phyloP scores from a whole-genome alignment of 495 filamentous ascomycete genomes.

The Aspergillus cristatus region DNA sequence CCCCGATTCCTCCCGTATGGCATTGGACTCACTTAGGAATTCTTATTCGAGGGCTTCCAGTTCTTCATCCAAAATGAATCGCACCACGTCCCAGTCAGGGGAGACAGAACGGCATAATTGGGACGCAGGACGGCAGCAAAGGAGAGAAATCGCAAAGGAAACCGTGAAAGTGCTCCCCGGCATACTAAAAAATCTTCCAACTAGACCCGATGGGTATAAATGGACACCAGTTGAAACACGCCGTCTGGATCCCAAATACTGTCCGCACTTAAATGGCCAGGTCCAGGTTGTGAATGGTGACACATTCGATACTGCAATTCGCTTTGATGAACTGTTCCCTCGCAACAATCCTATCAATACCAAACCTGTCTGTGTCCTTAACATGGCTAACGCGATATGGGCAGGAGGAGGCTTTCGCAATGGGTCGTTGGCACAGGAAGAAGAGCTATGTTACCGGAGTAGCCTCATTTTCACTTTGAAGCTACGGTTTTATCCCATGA shows the following conservation, averaged over 20 bases:
- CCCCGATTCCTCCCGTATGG: too few relatives aligned
- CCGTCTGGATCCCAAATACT: background rate
- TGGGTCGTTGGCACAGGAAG: constrained; percentile 53
- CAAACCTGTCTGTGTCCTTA: constrained; percentile 46
- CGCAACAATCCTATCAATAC: constrained; percentile 1
- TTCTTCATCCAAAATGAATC: too few relatives aligned
- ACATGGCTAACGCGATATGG: constrained; percentile 46
- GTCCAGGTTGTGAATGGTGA: constrained; percentile 42
- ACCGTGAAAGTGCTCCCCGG: constrained; percentile 11
- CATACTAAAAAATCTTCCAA: background rate
- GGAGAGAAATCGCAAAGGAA: constrained; percentile 7
- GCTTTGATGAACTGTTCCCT: constrained; percentile 17
- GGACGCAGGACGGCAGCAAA: too few relatives aligned
- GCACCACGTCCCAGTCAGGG: too few relatives aligned
- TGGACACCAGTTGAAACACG: too few relatives aligned
- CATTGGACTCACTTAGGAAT: too few relatives aligned
- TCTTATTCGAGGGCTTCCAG: too few relatives aligned
- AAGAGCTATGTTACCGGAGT: constrained; percentile 55
- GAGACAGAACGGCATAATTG: too few relatives aligned
- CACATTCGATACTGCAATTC: constrained; percentile 40
- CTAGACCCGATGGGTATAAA: too few relatives aligned
- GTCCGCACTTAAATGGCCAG: background rate
- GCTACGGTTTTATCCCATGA: constrained; percentile 46
- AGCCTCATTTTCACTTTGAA: constrained; percentile 46
- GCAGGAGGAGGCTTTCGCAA: constrained; percentile 49